phyloP scores from a whole-genome alignment of 148 eudicot species.

The Euryodendron excelsum region DNA sequence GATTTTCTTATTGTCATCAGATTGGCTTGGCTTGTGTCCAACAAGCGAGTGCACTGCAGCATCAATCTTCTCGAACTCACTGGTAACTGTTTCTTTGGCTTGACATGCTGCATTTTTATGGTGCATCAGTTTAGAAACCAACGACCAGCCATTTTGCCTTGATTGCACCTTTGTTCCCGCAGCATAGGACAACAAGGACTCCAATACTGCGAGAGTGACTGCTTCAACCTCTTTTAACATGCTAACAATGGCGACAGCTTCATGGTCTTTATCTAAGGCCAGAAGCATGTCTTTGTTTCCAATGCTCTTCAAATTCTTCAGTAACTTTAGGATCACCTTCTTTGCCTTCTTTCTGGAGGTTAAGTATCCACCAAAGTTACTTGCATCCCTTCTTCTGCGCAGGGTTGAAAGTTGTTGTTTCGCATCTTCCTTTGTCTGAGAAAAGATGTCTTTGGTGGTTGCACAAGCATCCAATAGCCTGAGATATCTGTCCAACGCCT shows the following conservation, averaged over 20 bases:
- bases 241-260: neutral
- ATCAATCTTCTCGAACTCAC: slow-evolving; percentile 18
- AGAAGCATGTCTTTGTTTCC: neutral
- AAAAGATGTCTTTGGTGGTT: slow-evolving; percentile 18
- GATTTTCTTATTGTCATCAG: neutral
- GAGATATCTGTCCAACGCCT: slow-evolving; percentile 23
- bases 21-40: slow-evolving; percentile 8
- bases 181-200: slow-evolving; percentile 19
- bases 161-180: slow-evolving; percentile 3
- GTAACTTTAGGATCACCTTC: slow-evolving; percentile 12
- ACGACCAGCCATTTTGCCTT: slow-evolving; percentile 17
- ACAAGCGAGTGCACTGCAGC: slow-evolving; percentile 5
- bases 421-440: slow-evolving; percentile 20
- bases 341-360: slow-evolving; percentile 18
- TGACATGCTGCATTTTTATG: neutral
- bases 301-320: slow-evolving; percentile 4
- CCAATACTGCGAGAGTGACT: slow-evolving; percentile 12
- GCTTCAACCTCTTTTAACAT: slow-evolving; percentile 20
- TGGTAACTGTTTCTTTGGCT: neutral
- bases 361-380: slow-evolving; percentile 11
- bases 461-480: slow-evolving; percentile 30
- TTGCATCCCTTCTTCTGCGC: slow-evolving; percentile 13
- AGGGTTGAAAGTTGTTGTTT: slow-evolving; percentile 23
- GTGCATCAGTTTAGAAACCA: slow-evolving; percentile 17
- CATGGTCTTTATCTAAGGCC: neutral